Conservation (phyloP, 306 rosid species). For the Bauhinia variegata region DNA sequence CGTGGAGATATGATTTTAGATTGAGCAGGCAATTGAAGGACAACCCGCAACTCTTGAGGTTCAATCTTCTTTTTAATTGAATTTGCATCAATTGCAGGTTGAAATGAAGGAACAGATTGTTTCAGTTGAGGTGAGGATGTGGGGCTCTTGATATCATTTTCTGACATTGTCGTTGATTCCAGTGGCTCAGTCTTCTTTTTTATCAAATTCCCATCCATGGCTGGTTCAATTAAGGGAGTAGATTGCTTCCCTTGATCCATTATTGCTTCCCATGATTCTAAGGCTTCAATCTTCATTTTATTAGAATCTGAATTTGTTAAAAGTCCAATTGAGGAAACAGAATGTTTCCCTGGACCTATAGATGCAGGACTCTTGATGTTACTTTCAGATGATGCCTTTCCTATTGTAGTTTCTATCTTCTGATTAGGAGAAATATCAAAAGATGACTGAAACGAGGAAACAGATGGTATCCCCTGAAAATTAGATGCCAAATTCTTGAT, state of each 20-base stretch:
- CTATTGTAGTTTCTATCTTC: conserved; percentile 25
- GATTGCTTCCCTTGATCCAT: conserved; percentile 6
- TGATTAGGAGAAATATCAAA: conserved; percentile 10
- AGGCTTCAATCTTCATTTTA: conserved; percentile 21
- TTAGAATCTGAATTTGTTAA: conserved; percentile 17
- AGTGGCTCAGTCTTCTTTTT: conserved; percentile 32
- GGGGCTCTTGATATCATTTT: conserved; percentile 32
- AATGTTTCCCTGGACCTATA: conserved; percentile 19
- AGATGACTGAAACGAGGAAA: conserved; percentile 27
- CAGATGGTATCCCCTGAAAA: conserved; percentile 17
- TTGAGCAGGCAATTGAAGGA: conserved; percentile 59
- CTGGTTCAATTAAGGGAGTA: conserved; percentile 15
- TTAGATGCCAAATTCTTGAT: conserved; percentile 11
- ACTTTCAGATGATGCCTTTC: conserved; percentile 33
- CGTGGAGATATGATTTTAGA: conserved; percentile 75
- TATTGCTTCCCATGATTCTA: conserved; percentile 19
- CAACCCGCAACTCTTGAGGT: conserved; percentile 54
- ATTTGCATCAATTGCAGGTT: conserved; percentile 14
- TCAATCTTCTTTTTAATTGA: conserved; percentile 39
- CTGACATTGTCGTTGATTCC: conserved; percentile 19
- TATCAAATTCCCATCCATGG: conserved; percentile 28
- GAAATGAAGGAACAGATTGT: conserved; percentile 29
- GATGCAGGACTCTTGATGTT: conserved; percentile 21
- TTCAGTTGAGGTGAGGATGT: conserved; percentile 30
- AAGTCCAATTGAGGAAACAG: conserved; percentile 22